phyloP scores from a whole-genome alignment of 2,329 filamentous ascomycete genomes.

The Aspergillus ruber region DNA sequence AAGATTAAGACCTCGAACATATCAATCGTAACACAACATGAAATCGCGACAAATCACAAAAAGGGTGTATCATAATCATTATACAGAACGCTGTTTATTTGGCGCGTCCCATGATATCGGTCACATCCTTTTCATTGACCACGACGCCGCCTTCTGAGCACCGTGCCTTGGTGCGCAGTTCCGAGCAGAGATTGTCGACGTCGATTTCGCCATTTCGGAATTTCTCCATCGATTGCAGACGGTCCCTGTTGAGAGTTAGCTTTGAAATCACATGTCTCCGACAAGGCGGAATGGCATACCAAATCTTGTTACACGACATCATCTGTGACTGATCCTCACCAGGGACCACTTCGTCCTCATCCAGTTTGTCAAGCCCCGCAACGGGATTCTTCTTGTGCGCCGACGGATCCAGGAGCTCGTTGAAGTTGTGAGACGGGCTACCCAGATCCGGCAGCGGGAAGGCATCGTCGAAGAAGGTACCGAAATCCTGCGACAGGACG shows the following conservation, averaged over 20 bases:
- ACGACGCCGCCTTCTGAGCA: slow-evolving; percentile 86
- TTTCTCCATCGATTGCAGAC: slow-evolving; percentile 76
- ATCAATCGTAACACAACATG: too few relatives aligned
- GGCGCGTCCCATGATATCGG: slow-evolving; percentile 58
- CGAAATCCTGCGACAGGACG: slow-evolving; percentile 65
- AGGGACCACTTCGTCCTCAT: slow-evolving; percentile 58
- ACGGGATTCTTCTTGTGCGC: slow-evolving; percentile 63
- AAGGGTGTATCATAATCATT: too few relatives aligned
- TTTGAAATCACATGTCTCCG: not conserved
- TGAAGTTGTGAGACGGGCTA: slow-evolving; percentile 66
- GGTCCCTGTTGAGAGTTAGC: slow-evolving; percentile 59
- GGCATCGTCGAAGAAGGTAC: slow-evolving; percentile 68
- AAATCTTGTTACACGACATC: slow-evolving; percentile 84
- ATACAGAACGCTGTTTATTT: slow-evolving; percentile 12
- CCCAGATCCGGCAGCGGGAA: slow-evolving; percentile 70
- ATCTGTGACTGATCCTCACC: slow-evolving; percentile 56
- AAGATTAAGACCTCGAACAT: too few relatives aligned
- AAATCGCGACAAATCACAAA: too few relatives aligned
- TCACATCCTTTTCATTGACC: slow-evolving; percentile 82
- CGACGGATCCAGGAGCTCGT: slow-evolving; percentile 26
- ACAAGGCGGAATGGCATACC: slow-evolving; percentile 53
- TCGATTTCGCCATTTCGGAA: slow-evolving; percentile 90
- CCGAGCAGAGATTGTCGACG: slow-evolving; percentile 83
- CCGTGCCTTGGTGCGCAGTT: slow-evolving; percentile 90
- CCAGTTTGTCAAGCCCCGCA: slow-evolving; percentile 64